These are phyloP conservation scores for Lepidium didymum DNA, from an alignment of 345 rosid species.

Conservation along the genomic window DNA sequence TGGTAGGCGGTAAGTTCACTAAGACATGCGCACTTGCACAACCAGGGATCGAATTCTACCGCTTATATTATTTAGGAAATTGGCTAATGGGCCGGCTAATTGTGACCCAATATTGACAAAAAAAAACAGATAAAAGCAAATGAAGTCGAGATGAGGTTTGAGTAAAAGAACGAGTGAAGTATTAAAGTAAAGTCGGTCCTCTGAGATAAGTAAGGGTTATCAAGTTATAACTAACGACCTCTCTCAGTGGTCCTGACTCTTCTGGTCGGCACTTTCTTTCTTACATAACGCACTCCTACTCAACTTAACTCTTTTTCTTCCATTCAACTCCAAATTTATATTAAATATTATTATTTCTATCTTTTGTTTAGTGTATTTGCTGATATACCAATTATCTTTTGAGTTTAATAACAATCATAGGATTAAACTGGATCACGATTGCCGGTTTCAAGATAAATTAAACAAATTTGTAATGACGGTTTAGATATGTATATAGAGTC, in stretches of 20 bases:
- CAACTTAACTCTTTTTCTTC: background rate
- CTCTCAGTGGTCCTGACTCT: background rate
- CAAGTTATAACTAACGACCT: conserved; percentile 3
- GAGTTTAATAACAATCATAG: background rate
- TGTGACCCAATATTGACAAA: too few species aligned
- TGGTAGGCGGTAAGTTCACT: too few species aligned
- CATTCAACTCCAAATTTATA: background rate
- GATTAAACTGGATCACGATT: conserved; percentile 8
- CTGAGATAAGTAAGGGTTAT: background rate
- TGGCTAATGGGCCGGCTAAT: too few species aligned
- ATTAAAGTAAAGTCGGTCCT: conserved; percentile 3
- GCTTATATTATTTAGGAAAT: too few species aligned
- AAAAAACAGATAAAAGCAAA: background rate
- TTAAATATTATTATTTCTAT: background rate
- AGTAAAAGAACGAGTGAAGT: background rate
- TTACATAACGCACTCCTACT: conserved; percentile 11
- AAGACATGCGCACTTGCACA: too few species aligned
- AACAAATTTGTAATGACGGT: conserved; percentile 20
- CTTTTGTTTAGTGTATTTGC: background rate
- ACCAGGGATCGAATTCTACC: too few species aligned
- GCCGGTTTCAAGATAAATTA: conserved; percentile 8
- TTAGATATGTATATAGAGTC: conserved; percentile 13
- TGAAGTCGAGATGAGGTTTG: background rate
- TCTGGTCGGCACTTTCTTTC: conserved; percentile 25
- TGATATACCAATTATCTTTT: background rate